Percentiles rank a stretch among this genome's conserved stretches.
phyloP scores from a whole-genome alignment of 352 stramenopile genomes.

The Phytopythium vexans region DNA sequence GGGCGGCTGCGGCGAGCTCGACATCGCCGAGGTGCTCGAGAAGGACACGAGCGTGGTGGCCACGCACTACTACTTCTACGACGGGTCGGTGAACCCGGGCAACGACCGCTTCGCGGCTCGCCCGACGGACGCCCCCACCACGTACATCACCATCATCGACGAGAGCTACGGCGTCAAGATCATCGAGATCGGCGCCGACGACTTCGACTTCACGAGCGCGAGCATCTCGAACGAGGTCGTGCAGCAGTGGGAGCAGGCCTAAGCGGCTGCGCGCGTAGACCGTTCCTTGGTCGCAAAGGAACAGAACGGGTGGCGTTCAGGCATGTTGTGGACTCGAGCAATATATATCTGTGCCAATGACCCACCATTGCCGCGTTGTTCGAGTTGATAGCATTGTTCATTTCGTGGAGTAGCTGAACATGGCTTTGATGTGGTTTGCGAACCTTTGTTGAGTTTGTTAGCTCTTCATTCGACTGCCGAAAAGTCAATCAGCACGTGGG shows the following conservation, averaged over 20 bases:
- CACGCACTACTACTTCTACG: constrained; percentile 84
- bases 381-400: not conserved
- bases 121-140: constrained; percentile 37
- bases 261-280: constrained; percentile 1
- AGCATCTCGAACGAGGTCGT: constrained; percentile 53
- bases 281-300: not conserved
- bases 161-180: constrained; percentile 66
- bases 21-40: constrained; percentile 72
- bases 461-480: constrained; percentile 26
- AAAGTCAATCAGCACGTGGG: constrained; percentile 74
- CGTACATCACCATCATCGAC: constrained; percentile 76
- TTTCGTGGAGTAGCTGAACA: too few species aligned
- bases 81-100: constrained; percentile 45
- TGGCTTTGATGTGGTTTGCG: constrained; percentile 3
- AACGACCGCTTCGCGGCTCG: constrained; percentile 63
- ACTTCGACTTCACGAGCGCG: constrained; percentile 61
- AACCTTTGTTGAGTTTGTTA: constrained; percentile 4
- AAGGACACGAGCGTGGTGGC: constrained; percentile 56
- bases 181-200: constrained; percentile 42
- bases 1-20: constrained; percentile 73
- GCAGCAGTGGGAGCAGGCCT: constrained; percentile 48
- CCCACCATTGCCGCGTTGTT: not conserved
- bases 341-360: too few species aligned
- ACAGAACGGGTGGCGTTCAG: not conserved
- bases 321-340: too few species aligned